A percentile compares a stretch with the other conserved stretches of the same genome.
These are phyloP conservation scores for Primulina eburnea DNA, from an alignment of 257 asterid species.

Conservation along the genomic window DNA sequence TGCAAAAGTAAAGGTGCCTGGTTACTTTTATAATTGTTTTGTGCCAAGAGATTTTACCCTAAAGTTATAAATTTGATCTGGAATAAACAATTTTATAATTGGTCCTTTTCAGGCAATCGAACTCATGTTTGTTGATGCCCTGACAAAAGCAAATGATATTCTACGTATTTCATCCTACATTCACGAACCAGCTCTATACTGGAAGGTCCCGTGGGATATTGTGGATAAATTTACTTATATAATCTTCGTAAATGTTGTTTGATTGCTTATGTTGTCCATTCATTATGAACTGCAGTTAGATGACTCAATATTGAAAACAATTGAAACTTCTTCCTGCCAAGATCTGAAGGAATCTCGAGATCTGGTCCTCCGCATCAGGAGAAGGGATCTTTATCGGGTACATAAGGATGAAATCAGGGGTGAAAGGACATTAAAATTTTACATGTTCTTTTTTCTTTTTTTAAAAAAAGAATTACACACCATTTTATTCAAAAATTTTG, in stretches of 20 bases:
- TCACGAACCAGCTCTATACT: constrained; percentile 67
- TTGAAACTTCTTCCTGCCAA: constrained; percentile 62
- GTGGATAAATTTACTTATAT: constrained; percentile 6
- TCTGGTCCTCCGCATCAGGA: constrained; percentile 67
- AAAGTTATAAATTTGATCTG: constrained; percentile 3
- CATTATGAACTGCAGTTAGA: constrained; percentile 57
- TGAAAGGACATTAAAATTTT: neutral
- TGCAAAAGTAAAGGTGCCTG: constrained; percentile 77
- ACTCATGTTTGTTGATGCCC: constrained; percentile 80
- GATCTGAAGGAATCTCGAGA: constrained; percentile 84
- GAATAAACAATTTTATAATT: constrained; percentile 13
- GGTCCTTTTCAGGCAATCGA: constrained; percentile 67
- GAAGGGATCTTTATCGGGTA: constrained; percentile 91
- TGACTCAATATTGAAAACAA: constrained; percentile 72
- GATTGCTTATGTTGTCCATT: constrained; percentile 8
- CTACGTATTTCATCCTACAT: constrained; percentile 66
- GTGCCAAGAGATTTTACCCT: constrained; percentile 13
- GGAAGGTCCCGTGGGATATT: constrained; percentile 60
- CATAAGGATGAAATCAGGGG: neutral
- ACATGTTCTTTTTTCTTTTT: too few species aligned
- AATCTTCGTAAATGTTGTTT: neutral
- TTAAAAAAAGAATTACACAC: neutral
- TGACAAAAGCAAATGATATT: constrained; percentile 63
- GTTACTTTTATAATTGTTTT: constrained; percentile 2
- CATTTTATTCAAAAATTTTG: too few species aligned